A percentile compares a stretch with the other conserved stretches of the same genome.
Conservation (phyloP, 345 rosid species). For the Tarenaya hassleriana region DNA sequence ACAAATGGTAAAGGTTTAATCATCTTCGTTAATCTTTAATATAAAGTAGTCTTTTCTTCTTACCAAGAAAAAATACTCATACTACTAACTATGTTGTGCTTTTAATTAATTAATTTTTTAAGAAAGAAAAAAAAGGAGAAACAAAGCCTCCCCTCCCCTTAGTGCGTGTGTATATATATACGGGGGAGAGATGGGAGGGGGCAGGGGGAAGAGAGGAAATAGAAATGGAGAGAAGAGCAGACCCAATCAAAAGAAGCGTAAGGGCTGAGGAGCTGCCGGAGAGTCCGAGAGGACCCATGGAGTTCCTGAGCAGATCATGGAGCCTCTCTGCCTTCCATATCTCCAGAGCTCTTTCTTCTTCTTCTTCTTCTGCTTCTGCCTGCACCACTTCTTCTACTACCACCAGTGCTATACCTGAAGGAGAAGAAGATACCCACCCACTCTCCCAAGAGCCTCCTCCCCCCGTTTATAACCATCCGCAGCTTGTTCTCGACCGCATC, state of each 20-base stretch:
- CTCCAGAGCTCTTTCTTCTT: conserved; percentile 49
- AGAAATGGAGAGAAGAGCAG: conserved; percentile 30
- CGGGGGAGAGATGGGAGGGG: no score
- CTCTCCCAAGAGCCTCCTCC: neutral
- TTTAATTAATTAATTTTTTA: no score
- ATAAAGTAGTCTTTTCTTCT: no score
- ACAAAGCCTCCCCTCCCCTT: no score
- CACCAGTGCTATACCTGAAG: conserved; percentile 62
- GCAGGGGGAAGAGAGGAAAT: no score
- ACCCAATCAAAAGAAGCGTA: conserved; percentile 33
- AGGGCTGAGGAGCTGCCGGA: conserved; percentile 48
- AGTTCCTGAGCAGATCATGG: conserved; percentile 90
- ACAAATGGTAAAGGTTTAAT: no score
- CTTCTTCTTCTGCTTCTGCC: conserved; percentile 13
- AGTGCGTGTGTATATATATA: no score
- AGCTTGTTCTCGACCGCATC: conserved; percentile 91
- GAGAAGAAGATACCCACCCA: no score
- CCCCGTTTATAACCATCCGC: conserved; percentile 35
- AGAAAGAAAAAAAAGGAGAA: no score
- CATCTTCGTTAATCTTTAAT: no score
- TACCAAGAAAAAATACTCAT: no score
- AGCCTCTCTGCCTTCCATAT: conserved; percentile 75
- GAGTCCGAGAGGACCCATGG: conserved; percentile 89
- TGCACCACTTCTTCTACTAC: conserved; percentile 31
- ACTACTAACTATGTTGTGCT: no score